Conservation (phyloP, 495 filamentous ascomycete species). For the Penicillium paxilli region DNA sequence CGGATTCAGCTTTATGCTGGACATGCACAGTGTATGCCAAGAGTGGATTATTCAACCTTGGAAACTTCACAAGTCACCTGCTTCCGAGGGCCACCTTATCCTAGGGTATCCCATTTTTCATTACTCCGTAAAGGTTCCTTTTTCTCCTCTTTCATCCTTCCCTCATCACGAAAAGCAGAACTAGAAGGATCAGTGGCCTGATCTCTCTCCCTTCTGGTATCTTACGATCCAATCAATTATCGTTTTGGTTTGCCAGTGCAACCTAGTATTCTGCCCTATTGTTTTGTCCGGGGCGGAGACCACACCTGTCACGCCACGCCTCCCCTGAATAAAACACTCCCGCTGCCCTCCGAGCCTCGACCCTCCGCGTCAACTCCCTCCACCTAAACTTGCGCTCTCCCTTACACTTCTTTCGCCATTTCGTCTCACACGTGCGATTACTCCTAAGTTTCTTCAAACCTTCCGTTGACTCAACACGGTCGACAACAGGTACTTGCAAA, state of each 20-base stretch:
- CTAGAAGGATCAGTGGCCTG: conserved; percentile 2
- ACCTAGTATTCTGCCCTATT: conserved; percentile 7
- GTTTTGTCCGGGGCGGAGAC: conserved; percentile 12
- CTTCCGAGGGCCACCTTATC: neutral
- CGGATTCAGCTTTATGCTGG: too few relatives aligned
- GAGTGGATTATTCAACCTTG: neutral
- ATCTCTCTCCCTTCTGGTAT: too few relatives aligned
- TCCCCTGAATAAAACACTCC: conserved; percentile 24
- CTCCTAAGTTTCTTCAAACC: too few relatives aligned
- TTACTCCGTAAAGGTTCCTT: too few relatives aligned
- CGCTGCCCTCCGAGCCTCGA: conserved; percentile 7
- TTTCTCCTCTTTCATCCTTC: neutral
- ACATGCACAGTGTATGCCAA: neutral
- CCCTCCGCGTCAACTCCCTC: too few relatives aligned
- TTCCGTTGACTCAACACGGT: too few relatives aligned
- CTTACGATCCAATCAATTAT: neutral
- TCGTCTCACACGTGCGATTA: too few relatives aligned
- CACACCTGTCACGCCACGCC: conserved; percentile 21
- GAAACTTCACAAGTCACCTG: neutral
- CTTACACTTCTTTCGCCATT: too few relatives aligned
- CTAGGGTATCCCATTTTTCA: too few relatives aligned
- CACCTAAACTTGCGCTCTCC: too few relatives aligned
- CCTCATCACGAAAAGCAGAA: too few relatives aligned
- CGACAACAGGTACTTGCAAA: too few relatives aligned
- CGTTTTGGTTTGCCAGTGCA: neutral